Conservation (phyloP, 2,329 filamentous ascomycete genomes). For the Lachnellula cervina region DNA sequence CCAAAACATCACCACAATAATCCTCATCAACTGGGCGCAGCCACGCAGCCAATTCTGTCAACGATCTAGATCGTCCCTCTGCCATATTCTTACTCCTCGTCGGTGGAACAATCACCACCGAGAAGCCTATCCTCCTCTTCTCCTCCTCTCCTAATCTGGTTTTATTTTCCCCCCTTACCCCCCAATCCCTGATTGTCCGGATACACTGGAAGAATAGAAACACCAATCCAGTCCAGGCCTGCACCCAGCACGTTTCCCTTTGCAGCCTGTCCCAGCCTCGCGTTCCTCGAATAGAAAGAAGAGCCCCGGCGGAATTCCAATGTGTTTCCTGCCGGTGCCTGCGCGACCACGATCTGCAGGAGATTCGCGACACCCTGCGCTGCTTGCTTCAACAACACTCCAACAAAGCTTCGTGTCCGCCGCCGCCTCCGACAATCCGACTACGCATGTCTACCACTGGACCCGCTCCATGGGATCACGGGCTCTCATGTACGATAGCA, state of each 20-base stretch:
- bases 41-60: no score
- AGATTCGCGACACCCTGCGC: constrained; percentile 4
- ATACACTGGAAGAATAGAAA: constrained; percentile 5
- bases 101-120: constrained; percentile 23
- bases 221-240: neutral
- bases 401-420: constrained; percentile 8
- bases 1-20: neutral
- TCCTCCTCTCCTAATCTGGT: neutral
- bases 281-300: neutral
- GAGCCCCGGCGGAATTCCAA: constrained; percentile 17
- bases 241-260: neutral
- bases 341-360: constrained; percentile 7
- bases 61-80: no score
- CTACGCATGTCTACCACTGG: constrained; percentile 19
- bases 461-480: constrained; percentile 16
- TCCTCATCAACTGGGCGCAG: neutral
- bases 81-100: neutral
- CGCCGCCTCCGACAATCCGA: constrained; percentile 6
- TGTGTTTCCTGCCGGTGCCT: constrained; percentile 7
- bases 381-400: constrained; percentile 1
- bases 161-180: neutral
- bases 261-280: neutral
- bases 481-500: constrained; percentile 24
- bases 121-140: neutral
- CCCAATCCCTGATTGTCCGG: neutral